These are phyloP conservation scores for Candida odintsovae DNA, from an alignment of 805 yeast species.

Conservation along the genomic window DNA sequence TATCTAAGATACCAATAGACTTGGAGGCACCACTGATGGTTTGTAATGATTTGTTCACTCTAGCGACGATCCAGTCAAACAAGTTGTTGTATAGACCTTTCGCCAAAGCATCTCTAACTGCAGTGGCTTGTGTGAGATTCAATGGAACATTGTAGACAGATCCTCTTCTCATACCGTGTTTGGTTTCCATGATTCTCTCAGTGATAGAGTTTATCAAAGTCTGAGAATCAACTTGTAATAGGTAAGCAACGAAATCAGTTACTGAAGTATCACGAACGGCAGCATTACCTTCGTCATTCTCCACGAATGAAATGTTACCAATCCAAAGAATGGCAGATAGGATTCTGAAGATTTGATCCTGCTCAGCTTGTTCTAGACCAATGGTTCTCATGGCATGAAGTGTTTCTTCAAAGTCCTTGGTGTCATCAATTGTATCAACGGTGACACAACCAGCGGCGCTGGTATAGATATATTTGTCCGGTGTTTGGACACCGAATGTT, in stretches of 20 bases:
- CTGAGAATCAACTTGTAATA: slow-evolving; percentile 72
- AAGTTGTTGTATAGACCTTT: slow-evolving; percentile 89
- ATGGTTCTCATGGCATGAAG: slow-evolving; percentile 81
- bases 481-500: slow-evolving; percentile 83
- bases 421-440: slow-evolving; percentile 84
- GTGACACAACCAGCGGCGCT: slow-evolving; percentile 78
- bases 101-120: slow-evolving; percentile 92
- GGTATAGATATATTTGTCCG: slow-evolving; percentile 89
- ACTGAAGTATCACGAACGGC: slow-evolving; percentile 79
- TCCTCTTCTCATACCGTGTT: slow-evolving; percentile 85
- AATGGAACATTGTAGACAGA: slow-evolving; percentile 93
- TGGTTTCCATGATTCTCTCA: slow-evolving; percentile 83
- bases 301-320: slow-evolving; percentile 83
- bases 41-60: slow-evolving; percentile 78
- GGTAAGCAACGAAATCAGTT: slow-evolving; percentile 90
- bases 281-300: slow-evolving; percentile 84
- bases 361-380: slow-evolving; percentile 78
- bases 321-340: slow-evolving; percentile 88
- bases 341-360: slow-evolving; percentile 82
- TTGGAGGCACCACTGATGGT: slow-evolving; percentile 46
- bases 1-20: slow-evolving; percentile 90
- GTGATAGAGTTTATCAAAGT: slow-evolving; percentile 61
- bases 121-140: slow-evolving; percentile 86
- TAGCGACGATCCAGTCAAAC: slow-evolving; percentile 93
- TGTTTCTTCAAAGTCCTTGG: slow-evolving; percentile 73